Evolutionary conservation across 306 rosid species (phyloP), one percentile per base, ranked within the genome.

Genomic region (Fragaria ananassa): DNA sequence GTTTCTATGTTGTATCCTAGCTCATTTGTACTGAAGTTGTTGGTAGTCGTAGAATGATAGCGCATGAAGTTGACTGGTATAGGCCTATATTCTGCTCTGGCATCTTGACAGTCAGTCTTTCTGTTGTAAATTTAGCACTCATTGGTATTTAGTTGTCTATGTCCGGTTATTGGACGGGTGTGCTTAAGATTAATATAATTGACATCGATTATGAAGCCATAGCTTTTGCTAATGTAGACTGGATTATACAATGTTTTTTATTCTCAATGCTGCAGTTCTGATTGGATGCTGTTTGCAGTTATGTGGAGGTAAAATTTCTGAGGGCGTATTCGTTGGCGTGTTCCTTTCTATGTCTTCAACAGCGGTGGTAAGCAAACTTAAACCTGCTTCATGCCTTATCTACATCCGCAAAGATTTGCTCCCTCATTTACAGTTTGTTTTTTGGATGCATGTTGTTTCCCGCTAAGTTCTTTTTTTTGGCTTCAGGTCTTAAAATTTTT

Each of bases 341-440:
- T 89, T 92, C 76, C 89, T 96, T 66, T 96, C 99, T 47, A 96
- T 96, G 99, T 96, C 99, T 82, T 96, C 99, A 75, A 96, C 99
- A 34, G 99, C 99, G 68, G 88, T 84, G 86, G 88, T 85, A 85
- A 71, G 39, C 57, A 73, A 57, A 31, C 78, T 15, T 61, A n/a
- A 51, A 66, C 42, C 54, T 74, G 73, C 71, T 72, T 78, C 54
- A 76, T 62, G 45, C 74, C 41, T 27, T 42, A 74, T 71, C 60
- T 68, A 77, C 39, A 4, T 27, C 9, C 70, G 19, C 46, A 47
- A 44, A 41, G 44, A 67, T 60, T 74, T 74, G 42, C 77, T 19
- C 41, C 31, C 69, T 10, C 77, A 42, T 60, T 42, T 27, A 23
- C 74, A 8, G n/a, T 70, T 53, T 71, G 6, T 64, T 13, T 63